Conservation (phyloP, 495 filamentous ascomycete species). For the Neurospora sp. region DNA sequence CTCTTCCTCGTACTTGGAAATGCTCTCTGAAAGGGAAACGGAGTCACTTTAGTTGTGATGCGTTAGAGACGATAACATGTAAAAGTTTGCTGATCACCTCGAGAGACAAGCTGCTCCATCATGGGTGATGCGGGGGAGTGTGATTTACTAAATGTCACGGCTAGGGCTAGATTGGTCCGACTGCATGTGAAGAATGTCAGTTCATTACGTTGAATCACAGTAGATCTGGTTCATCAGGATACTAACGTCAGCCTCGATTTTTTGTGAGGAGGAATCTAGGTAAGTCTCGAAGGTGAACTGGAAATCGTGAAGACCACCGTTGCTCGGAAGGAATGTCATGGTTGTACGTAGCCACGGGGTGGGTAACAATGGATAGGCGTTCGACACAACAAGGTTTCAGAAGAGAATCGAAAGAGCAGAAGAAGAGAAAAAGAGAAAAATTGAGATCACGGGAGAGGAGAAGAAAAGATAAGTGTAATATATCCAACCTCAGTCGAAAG, state of each 20-base stretch:
- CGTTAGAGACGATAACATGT: background rate
- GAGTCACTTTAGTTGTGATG: conserved; percentile 17
- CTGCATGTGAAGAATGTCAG: background rate
- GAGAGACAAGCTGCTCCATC: background rate
- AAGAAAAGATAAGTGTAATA: background rate
- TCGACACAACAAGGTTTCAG: background rate
- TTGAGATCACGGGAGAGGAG: background rate
- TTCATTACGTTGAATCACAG: background rate
- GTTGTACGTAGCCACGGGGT: background rate
- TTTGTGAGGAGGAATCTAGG: conserved; percentile 12
- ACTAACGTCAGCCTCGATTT: conserved; percentile 25
- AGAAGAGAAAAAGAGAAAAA: background rate
- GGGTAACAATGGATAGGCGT: background rate
- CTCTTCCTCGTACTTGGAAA: conserved; percentile 42
- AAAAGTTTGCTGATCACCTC: background rate
- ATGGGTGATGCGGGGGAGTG: background rate
- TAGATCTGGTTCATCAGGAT: background rate
- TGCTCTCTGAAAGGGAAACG: conserved; percentile 27
- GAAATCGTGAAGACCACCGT: conserved; percentile 11
- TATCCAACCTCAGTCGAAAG: background rate
- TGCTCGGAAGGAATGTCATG: conserved; percentile 1
- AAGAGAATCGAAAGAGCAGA: background rate
- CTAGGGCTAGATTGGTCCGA: background rate
- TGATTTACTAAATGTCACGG: conserved; percentile 10
- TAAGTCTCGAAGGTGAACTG: conserved; percentile 28